Percentiles rank a stretch among this genome's conserved stretches.
These are phyloP conservation scores for Lentinula sp. DNA, from an alignment of 768 basidiomycete species.

Conservation along the genomic window DNA sequence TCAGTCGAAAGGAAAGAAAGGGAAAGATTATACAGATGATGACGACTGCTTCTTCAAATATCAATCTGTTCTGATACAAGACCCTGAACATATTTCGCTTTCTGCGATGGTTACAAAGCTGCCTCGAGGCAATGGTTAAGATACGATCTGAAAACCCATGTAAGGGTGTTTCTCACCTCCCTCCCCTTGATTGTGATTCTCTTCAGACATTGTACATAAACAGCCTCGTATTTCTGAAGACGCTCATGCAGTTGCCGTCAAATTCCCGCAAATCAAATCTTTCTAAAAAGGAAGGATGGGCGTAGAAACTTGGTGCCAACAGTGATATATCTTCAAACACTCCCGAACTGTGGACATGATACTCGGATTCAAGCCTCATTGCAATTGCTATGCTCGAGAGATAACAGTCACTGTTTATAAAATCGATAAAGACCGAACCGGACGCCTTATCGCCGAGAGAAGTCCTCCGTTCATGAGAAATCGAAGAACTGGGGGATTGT, in stretches of 20 bases:
- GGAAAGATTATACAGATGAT: not conserved
- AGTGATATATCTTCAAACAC: not conserved
- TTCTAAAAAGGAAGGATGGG: not conserved
- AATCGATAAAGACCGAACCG: not conserved
- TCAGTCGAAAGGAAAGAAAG: not conserved
- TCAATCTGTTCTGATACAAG: not conserved
- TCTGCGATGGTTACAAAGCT: not conserved
- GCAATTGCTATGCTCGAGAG: not conserved
- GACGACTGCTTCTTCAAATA: constrained; percentile 3
- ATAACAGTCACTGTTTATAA: not conserved
- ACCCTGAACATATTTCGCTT: not conserved
- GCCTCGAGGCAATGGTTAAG: constrained; percentile 4
- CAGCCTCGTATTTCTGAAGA: not conserved
- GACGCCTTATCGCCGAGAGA: not conserved
- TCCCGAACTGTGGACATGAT: not conserved
- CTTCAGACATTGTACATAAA: not conserved
- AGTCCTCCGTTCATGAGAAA: not conserved
- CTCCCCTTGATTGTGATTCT: not conserved
- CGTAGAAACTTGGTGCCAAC: not conserved
- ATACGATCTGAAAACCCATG: not conserved
- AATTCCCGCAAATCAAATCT: not conserved
- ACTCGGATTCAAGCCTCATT: not conserved
- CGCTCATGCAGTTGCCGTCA: not conserved
- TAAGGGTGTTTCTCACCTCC: constrained; percentile 1
- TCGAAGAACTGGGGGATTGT: not conserved